phyloP scores from a whole-genome alignment of 805 yeast species.

The Vanderwaltozyma tropicalis region DNA sequence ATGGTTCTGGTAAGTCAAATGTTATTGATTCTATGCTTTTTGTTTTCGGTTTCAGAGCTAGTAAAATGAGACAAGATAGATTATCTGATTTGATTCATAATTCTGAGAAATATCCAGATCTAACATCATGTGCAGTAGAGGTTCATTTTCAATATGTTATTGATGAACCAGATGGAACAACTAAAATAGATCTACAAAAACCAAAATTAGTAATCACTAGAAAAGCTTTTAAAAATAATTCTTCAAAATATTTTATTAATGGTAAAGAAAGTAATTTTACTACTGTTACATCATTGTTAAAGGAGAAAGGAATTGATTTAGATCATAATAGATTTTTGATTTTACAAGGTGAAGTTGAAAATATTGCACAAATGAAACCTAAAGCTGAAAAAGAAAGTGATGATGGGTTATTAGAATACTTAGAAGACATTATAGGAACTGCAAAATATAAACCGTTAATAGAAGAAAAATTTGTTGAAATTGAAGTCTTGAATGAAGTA shows the following conservation, averaged over 20 bases:
- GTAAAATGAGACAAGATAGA: slow-evolving; percentile 92
- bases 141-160: slow-evolving; percentile 72
- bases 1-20: slow-evolving; percentile 96
- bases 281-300: slow-evolving; percentile 65
- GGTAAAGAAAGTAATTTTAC: slow-evolving; percentile 59
- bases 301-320: slow-evolving; percentile 79
- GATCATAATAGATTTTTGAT: slow-evolving; percentile 92
- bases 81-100: slow-evolving; percentile 88
- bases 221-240: slow-evolving; percentile 64
- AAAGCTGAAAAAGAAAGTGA: slow-evolving; percentile 88
- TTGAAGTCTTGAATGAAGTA: slow-evolving; percentile 68
- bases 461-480: slow-evolving; percentile 47
- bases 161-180: slow-evolving; percentile 42
- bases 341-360: slow-evolving; percentile 96
- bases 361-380: slow-evolving; percentile 97
- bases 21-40: slow-evolving; percentile 93
- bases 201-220: slow-evolving; percentile 61
- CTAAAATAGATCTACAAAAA: slow-evolving; percentile 42
- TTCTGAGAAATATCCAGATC: slow-evolving; percentile 58
- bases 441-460: slow-evolving; percentile 69
- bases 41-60: slow-evolving; percentile 94
- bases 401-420: slow-evolving; percentile 86
- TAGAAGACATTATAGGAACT: slow-evolving; percentile 96
- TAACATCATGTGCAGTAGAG: slow-evolving; percentile 79
- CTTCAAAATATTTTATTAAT: slow-evolving; percentile 71